These are phyloP conservation scores for Neurospora africana DNA, from an alignment of 495 filamentous ascomycete species.

Conservation along the genomic window DNA sequence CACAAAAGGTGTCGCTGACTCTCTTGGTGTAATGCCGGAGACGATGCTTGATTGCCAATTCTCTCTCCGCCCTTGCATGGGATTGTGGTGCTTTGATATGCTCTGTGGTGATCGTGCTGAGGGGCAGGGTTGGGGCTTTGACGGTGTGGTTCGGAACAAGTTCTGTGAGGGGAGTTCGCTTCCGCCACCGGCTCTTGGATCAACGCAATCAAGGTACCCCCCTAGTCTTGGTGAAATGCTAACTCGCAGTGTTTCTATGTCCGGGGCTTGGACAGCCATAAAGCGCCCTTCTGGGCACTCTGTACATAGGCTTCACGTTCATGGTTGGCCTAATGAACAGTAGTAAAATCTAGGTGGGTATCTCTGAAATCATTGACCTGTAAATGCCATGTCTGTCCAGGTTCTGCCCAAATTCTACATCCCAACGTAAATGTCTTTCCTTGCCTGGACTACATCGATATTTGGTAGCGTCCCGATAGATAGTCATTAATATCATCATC, in stretches of 20 bases:
- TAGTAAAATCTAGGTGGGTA: background rate
- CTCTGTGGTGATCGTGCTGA: background rate
- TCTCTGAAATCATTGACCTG: background rate
- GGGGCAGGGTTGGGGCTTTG: background rate
- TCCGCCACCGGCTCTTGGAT: background rate
- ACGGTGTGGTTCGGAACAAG: background rate
- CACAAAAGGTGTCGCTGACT: constrained; percentile 85
- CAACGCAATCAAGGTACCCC: background rate
- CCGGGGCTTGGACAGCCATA: background rate
- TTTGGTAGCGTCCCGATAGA: background rate
- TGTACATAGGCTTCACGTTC: background rate
- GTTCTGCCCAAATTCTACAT: background rate
- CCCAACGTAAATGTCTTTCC: background rate
- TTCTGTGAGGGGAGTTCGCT: background rate
- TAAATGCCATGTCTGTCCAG: background rate
- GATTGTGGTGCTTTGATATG: background rate
- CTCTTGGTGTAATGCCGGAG: constrained; percentile 41
- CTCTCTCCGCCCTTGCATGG: constrained; percentile 16
- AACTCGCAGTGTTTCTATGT: background rate
- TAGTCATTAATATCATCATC: constrained; percentile 9
- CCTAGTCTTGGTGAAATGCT: background rate
- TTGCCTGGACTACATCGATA: background rate
- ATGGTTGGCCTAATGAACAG: background rate
- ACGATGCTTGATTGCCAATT: constrained; percentile 92
- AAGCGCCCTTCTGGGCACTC: background rate